Conservation (phyloP, 371 early-diverging fungal genomes). For the Actinomucor elegans region DNA sequence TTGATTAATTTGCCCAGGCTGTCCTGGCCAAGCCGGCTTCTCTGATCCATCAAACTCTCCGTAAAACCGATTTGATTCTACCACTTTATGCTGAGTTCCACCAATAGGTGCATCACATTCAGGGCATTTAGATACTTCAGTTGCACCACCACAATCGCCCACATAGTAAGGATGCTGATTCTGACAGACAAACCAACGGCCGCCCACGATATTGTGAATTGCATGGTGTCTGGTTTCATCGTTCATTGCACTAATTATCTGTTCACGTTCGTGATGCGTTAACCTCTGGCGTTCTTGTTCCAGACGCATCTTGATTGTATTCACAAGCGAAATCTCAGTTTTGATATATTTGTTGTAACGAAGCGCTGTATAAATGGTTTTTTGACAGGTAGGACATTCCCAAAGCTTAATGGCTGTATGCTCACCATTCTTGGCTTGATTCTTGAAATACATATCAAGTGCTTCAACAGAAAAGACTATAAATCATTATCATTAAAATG, state of each 20-base stretch:
- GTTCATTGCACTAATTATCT: conserved; percentile 51
- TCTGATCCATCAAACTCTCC: conserved; percentile 53
- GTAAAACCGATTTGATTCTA: conserved; percentile 48
- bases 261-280: conserved; percentile 26
- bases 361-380: conserved; percentile 37
- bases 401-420: conserved; percentile 51
- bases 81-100: conserved; percentile 41
- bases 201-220: conserved; percentile 42
- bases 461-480: conserved; percentile 42
- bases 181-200: conserved; percentile 54
- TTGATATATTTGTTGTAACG: conserved; percentile 48
- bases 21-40: conserved; percentile 52
- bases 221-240: conserved; percentile 27
- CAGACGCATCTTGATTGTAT: conserved; percentile 37
- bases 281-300: conserved; percentile 29
- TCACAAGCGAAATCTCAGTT: conserved; percentile 39
- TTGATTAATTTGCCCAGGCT: too few relatives aligned
- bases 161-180: conserved; percentile 54
- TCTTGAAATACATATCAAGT: conserved; percentile 42
- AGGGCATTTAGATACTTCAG: conserved; percentile 43
- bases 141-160: conserved; percentile 56
- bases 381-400: conserved; percentile 49
- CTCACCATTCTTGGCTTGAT: conserved; percentile 38
- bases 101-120: conserved; percentile 48
- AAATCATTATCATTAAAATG: background rate